Evolutionary conservation across 108 stramenopile genomes (phyloP), one percentile per base, ranked within the genome.

Genomic region (Chaetoceros tenuissimus): DNA sequence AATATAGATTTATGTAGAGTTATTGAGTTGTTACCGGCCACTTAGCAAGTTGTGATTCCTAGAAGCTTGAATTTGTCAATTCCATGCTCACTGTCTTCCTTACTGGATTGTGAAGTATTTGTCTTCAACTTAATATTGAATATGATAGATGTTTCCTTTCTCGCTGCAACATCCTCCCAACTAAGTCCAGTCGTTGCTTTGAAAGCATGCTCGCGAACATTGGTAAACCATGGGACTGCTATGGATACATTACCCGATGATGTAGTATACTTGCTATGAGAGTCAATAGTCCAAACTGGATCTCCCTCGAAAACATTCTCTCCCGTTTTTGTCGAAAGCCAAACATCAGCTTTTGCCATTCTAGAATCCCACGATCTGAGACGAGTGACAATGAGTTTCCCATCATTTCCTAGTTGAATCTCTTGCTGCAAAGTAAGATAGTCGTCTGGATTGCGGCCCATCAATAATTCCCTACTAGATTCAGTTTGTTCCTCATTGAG

Each of bases 321-420:
- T 7, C 28, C 23, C 8, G 20, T 2, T 21, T 23, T 25, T 18
- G 3, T 7, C 17, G 22, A 28, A 47, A 59, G 48, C 59, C 59
- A 59, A 28, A 59, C 26, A 48, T 59, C 47, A 28, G 59, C 59
- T 10, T 2, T 28, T 28, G 59, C 59, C 59, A 59, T 59, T 47
- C 46, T 48, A n/a, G 47, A 28, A 59, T 59, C 59, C 22, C 48
- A 59, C 28, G 46, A 48, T 25, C 47, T 47, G 30, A 59, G 48
- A 19, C 59, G 46, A 0, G 59, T 48, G 3, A 59, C 28, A 3
- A 59, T 59, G 1, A 59, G 25, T 18, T 19, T 20, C 48, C 1
- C 18, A 18, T 48, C 18, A 20, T 25, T 20, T 13, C 59, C 59
- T 18, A 59, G 25, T 17, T 27, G 8, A 27, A 59, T n/a, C 23